Evolutionary conservation across 2,329 filamentous ascomycete genomes (phyloP).

Genomic region (Corinectria fuckeliana): DNA sequence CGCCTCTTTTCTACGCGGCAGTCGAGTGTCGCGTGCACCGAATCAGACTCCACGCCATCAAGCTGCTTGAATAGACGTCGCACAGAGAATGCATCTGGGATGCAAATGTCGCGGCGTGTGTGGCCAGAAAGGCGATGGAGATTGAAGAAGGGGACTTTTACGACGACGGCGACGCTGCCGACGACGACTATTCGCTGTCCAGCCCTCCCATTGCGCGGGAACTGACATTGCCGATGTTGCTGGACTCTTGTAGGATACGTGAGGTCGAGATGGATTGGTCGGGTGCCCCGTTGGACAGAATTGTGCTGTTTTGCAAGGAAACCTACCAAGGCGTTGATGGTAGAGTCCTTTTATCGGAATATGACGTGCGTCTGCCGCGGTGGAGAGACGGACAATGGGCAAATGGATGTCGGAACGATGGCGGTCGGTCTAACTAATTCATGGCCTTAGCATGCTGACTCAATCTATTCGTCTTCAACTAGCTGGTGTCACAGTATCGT

Average conservation of each 20-base stretch:
- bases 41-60: conserved; percentile 48
- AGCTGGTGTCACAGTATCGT: too few relatives aligned
- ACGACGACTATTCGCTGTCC: conserved; percentile 22
- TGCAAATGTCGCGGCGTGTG: conserved; percentile 36
- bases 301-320: conserved; percentile 26
- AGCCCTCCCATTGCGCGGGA: conserved; percentile 13
- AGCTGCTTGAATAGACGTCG: conserved; percentile 37
- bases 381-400: conserved; percentile 21
- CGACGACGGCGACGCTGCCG: not conserved
- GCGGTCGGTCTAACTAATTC: too few relatives aligned
- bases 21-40: conserved; percentile 53
- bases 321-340: conserved; percentile 2
- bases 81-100: conserved; percentile 54
- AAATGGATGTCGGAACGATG: too few relatives aligned
- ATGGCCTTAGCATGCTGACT: too few relatives aligned
- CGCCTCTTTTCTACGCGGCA: conserved; percentile 53
- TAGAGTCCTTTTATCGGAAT: conserved; percentile 28
- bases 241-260: conserved; percentile 20
- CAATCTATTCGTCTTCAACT: too few relatives aligned
- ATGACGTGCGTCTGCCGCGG: conserved; percentile 7
- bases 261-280: conserved; percentile 29
- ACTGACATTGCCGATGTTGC: conserved; percentile 21
- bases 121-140: conserved; percentile 46
- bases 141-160: conserved; percentile 45
- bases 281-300: conserved; percentile 30